phyloP scores from a whole-genome alignment of 2,329 filamentous ascomycete species.

The Alternaria sp. region DNA sequence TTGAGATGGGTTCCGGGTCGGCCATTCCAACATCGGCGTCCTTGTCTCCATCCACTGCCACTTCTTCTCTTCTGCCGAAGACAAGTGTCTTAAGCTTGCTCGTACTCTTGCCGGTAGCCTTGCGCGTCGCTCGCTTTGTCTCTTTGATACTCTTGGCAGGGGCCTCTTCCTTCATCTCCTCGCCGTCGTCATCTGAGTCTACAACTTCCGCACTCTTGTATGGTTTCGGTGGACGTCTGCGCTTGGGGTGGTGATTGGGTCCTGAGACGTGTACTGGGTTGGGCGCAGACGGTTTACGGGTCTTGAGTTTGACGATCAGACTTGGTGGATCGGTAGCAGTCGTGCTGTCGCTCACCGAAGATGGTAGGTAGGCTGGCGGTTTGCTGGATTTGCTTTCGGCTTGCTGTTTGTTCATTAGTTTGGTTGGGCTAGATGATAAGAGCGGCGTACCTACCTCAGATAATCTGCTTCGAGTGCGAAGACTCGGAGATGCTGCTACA shows the following conservation, averaged over 20 bases:
- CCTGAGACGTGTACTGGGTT: neutral
- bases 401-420: neutral
- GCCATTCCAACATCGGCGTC: neutral
- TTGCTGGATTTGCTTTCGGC: neutral
- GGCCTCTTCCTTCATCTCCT: neutral
- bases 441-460: neutral
- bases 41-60: neutral
- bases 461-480: neutral
- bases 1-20: neutral
- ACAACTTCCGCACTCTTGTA: neutral
- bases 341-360: too few species aligned
- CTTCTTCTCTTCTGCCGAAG: neutral
- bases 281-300: neutral
- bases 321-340: neutral
- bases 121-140: neutral
- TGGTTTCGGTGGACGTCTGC: neutral
- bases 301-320: slow-evolving; percentile 1
- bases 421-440: neutral
- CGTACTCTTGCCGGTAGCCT: neutral
- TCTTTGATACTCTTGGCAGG: neutral
- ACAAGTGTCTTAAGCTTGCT: neutral
- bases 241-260: neutral
- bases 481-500: neutral
- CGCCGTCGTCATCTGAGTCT: neutral
- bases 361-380: neutral